Base-by-base conservation (phyloP, 202 grass and related monocot species). In the Musa balbisiana region DNA sequence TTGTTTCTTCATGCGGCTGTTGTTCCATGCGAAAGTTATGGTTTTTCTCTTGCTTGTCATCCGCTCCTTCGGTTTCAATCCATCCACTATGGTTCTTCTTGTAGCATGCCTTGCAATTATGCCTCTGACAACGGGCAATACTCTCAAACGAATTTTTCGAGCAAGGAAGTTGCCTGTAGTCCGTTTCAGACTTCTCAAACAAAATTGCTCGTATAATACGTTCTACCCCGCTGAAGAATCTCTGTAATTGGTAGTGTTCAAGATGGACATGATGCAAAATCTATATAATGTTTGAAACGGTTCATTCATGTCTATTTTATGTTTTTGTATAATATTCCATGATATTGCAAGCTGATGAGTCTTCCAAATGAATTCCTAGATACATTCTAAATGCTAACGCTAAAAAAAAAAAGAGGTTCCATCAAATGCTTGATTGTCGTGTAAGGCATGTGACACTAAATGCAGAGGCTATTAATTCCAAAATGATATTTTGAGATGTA, bases 1-100 rank as follows among this genome's bases (percentile, higher is more conserved):
- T 23, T 9, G 11, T 29, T 15, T 82, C 17, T 64, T 82, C 17
- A 0, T 26, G 12, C 20, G 20, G 21, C 53, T 1, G 3, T 2
- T 55, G 73, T 3, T 3, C 70, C 72, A 71, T 49, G 21, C 50
- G 62, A 62, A 78, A 49, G 78, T 82, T 72, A 24, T 64, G 73
- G n/a, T 67, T 64, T 25, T 50, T 24, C 6, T 43, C 12, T 55
- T 26, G 16, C 60, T 59, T 68, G 10, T 5, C 23, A 64, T 49
- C 13, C 8, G 23, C 14, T 49, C 16, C 8, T 69, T 69, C 16
- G 17, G 29, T 58, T 58, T 16, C 33, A 43, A 43, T 43, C 33
- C 33, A 43, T 43, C 33, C 33, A 6, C 33, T 43, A 6, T 6
- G 33, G 33, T 43, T 43, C 33, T 43, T 43, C 33, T 43, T 58